A percentile compares a stretch with the other conserved stretches of the same genome.
These are phyloP conservation scores for Torulaspora gathmanii DNA, from an alignment of 805 yeast species.

Conservation along the genomic window DNA sequence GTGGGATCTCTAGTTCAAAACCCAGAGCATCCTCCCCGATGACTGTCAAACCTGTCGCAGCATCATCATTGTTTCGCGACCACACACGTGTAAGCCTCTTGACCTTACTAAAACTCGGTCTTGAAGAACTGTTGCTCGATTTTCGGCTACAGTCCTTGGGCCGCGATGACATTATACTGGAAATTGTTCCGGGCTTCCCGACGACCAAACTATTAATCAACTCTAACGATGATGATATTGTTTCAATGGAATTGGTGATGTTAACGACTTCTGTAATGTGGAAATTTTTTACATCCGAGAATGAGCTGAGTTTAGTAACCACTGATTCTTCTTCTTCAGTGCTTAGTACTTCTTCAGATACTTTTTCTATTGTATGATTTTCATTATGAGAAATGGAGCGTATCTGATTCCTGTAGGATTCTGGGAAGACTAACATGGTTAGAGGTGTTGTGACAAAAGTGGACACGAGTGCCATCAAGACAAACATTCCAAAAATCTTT, in stretches of 20 bases:
- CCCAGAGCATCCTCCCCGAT: conserved; percentile 26
- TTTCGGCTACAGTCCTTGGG: conserved; percentile 15
- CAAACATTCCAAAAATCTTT: conserved; percentile 71
- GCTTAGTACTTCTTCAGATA: conserved; percentile 3
- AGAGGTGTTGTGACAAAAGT: conserved; percentile 79
- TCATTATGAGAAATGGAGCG: conserved; percentile 31
- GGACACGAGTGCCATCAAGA: conserved; percentile 74
- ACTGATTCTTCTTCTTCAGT: not conserved
- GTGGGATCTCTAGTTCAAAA: conserved; percentile 22
- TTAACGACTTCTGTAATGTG: conserved; percentile 21
- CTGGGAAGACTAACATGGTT: conserved; percentile 58
- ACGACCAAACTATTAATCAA: conserved; percentile 27
- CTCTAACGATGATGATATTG: conserved; percentile 31
- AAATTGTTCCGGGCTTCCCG: conserved; percentile 7
- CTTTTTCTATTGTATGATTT: conserved; percentile 32
- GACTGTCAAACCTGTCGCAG: conserved; percentile 20
- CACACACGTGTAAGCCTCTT: conserved; percentile 18
- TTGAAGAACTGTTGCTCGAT: conserved; percentile 19
- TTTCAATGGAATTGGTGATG: conserved; percentile 30
- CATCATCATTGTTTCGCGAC: conserved; percentile 21
- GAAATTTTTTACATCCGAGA: conserved; percentile 21
- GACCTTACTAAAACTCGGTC: conserved; percentile 16
- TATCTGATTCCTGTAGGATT: conserved; percentile 50
- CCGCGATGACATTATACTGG: not conserved
- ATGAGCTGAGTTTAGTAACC: conserved; percentile 10